Evolutionary conservation across 2,329 filamentous ascomycete genomes (phyloP), one percentile per base, ranked within the genome.

Genomic region (Colletotrichum siamense): DNA sequence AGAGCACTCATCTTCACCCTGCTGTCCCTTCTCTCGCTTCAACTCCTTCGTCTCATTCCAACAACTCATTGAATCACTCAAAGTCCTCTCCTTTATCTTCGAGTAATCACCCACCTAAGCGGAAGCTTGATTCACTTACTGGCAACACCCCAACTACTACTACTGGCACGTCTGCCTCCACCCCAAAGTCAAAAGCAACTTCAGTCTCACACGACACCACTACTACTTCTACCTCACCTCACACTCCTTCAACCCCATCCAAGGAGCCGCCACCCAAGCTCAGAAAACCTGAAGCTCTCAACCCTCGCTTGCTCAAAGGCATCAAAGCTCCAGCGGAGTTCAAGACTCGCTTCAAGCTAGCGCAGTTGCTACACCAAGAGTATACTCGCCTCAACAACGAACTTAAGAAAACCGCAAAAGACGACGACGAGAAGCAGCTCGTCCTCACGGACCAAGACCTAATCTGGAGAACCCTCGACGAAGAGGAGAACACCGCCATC

Each of bases 401-500:
- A 78, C 83, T 94, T 4, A 87, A 87, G 65, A 91, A 90, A 71
- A 87, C 87, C 59, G 85, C 77, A 26, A 90, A 89, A 71, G 86
- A 87, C 69, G 84, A 88, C 8, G 89, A 91, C 24, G 86, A 88
- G 57, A 82, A 83, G 55, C 85, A 87, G n/a, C 86, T 95, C 4
- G 81, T 92, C 18, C 83, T 95, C 63, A 90, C 90, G 2, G 88
- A 92, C 2, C 92, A 95, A 81, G 90, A 93, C 62, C 87, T 96
- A 26, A 94, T 96, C 77, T 91, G 90, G 79, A 87, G 92, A 77
- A 91, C 92, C 1, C 86, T 96, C 2, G 94, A 96, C 79, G 92
- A 96, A 76, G 98, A 99, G 85, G 93, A 98, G 82, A 91, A 91
- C 44, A 87, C 92, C 9, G 96, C 96, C 2, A 88, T 88, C 15